phyloP scores from a whole-genome alignment of 2,329 filamentous ascomycete species.

The Aspergillus sp. region DNA sequence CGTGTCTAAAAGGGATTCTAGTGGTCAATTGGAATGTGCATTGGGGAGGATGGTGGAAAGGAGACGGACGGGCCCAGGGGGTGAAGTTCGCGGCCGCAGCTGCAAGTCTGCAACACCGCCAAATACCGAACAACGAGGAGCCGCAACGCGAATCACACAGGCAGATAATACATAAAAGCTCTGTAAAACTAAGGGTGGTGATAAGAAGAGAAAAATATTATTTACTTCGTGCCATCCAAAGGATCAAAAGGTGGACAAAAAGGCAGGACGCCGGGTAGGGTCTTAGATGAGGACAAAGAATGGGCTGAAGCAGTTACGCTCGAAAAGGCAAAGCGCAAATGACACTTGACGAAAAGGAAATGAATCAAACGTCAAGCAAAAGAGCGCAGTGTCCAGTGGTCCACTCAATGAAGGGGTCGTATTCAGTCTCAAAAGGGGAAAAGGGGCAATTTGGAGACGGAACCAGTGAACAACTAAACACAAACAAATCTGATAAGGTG shows the following conservation, averaged over 20 bases:
- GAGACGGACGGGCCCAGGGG: slow-evolving; percentile 17
- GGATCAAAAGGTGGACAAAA: slow-evolving; percentile 1
- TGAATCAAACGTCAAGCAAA: slow-evolving; percentile 23
- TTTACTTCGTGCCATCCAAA: not conserved
- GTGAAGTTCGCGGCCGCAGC: slow-evolving; percentile 8
- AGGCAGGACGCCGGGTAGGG: slow-evolving; percentile 9
- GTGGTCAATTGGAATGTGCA: slow-evolving; percentile 36
- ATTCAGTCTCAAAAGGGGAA: slow-evolving; percentile 27
- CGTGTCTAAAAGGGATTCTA: slow-evolving; percentile 29
- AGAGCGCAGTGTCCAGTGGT: slow-evolving; percentile 30
- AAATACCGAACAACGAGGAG: slow-evolving; percentile 5
- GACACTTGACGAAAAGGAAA: slow-evolving; percentile 17
- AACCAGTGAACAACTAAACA: slow-evolving; percentile 1
- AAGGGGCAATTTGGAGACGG: slow-evolving; percentile 11
- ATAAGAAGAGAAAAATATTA: slow-evolving; percentile 10
- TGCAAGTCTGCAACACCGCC: slow-evolving; percentile 7
- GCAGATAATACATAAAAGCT: not conserved
- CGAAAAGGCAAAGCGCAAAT: slow-evolving; percentile 19
- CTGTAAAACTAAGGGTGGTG: not conserved
- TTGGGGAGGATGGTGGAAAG: slow-evolving; percentile 26
- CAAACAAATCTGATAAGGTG: slow-evolving; percentile 3
- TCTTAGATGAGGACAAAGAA: slow-evolving; percentile 18
- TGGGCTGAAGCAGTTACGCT: slow-evolving; percentile 12
- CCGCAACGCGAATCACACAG: slow-evolving; percentile 2
- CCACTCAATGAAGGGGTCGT: slow-evolving; percentile 45